phyloP scores from a whole-genome alignment of 129 eudicot species.

The Pulicaria dysenterica region DNA sequence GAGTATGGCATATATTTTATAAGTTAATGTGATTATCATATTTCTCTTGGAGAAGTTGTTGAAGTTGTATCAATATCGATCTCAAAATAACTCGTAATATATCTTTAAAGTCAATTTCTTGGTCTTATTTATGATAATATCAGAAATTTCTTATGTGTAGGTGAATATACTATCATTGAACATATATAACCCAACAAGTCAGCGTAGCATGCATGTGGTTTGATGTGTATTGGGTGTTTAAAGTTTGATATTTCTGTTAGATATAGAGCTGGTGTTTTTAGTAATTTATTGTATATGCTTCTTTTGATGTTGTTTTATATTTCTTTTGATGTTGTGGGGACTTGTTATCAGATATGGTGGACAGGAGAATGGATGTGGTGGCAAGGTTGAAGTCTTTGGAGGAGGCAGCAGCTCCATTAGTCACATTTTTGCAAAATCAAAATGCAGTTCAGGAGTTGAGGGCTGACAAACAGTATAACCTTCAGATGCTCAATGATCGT shows the following conservation, averaged over 20 bases:
- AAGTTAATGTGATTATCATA: neutral
- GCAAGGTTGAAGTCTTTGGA: constrained; percentile 92
- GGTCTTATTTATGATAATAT: neutral
- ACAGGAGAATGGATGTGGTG: constrained; percentile 94
- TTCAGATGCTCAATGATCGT: constrained; percentile 89
- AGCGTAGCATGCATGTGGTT: neutral
- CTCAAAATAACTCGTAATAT: neutral
- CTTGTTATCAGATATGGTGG: constrained; percentile 77
- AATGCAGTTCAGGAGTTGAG: constrained; percentile 88
- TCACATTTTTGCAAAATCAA: constrained; percentile 82
- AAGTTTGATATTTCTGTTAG: neutral
- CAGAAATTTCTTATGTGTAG: neutral
- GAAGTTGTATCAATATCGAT: neutral
- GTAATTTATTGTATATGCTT: no score
- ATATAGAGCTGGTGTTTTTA: neutral
- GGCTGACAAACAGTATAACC: constrained; percentile 88
- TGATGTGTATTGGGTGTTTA: neutral
- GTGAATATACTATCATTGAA: neutral
- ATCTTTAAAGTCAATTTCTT: neutral
- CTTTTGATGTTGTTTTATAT: neutral
- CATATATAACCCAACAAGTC: neutral
- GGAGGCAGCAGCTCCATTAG: constrained; percentile 92
- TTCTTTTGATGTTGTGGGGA: constrained; percentile 8
- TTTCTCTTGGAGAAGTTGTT: neutral
- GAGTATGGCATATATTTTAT: neutral